Evolutionary conservation across 805 yeast genomes (phyloP), one percentile per base, ranked within the genome.

Genomic region (Starmerella gropengiesseri): DNA sequence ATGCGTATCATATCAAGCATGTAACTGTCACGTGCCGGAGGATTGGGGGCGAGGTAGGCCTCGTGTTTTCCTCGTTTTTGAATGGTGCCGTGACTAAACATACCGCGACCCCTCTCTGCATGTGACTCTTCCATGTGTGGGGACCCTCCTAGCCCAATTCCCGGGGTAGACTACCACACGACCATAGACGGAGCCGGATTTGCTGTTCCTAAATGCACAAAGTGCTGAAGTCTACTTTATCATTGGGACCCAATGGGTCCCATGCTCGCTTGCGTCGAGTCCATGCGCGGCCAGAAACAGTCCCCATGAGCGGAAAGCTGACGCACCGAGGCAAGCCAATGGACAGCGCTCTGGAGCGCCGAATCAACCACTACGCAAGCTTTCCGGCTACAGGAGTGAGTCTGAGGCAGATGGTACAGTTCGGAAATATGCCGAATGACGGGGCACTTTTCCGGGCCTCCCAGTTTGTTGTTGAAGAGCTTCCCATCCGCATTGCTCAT

Each of bases 341-440:
- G 49, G 56, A 66, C 7, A 58, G 59, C 27, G 55, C 65, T 26
- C 66, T 81, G 44, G 65, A 74, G 46, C 73, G 74, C 26, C 64
- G 70, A 55, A 76, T 81, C 45, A 67, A 70, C 55, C 71, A 68
- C 48, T 80, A 77, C 65, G 86, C 94, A 3, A 67, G 70, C 40
- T 70, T 78, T 49, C 81, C 85, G 11, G 91, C 87, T 34, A 82
- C 94, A 2, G 86, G 93, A 1, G 84, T 85, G 3, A 78, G 86
- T 3, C 64, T 85, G 47, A 69, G 85, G 45, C 94, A 84, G 60
- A 84, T 85, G 94, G 95, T 85, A 16, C 91, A 82, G 57, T 81
- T 85, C 64, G 95, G 95, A 3, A 77, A 79, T 8, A 66, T 71
- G 34, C 91, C 94, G 6, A 70, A 74, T 25, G 82, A 81, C 12